Conservation (phyloP, 257 asterid genomes). For the Salvia hispanica region DNA sequence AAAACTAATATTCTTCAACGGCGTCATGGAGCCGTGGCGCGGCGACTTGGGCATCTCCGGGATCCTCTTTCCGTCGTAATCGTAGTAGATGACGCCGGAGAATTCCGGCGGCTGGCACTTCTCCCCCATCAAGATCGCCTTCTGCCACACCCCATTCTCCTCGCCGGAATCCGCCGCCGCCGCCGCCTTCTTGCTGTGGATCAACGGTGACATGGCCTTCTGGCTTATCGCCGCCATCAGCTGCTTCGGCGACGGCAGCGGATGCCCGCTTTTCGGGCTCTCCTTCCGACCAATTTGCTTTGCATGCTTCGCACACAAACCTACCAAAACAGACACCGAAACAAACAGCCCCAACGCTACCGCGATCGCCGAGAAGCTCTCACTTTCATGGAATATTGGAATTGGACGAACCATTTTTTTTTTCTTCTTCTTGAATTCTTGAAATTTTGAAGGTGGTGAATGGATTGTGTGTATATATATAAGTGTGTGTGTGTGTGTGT, state of each 20-base stretch:
- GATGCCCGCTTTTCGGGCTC: slow-evolving; percentile 9
- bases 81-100: slow-evolving; percentile 73
- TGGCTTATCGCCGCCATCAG: slow-evolving; percentile 37
- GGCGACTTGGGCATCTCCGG: slow-evolving; percentile 87
- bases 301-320: slow-evolving; percentile 68
- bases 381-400: slow-evolving; percentile 30
- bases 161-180: slow-evolving; percentile 2
- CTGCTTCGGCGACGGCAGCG: slow-evolving; percentile 42
- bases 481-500: neutral
- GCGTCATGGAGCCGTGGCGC: slow-evolving; percentile 41
- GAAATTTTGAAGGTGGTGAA: slow-evolving; percentile 9
- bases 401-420: slow-evolving; percentile 57
- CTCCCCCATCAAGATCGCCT: slow-evolving; percentile 83
- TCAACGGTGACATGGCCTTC: slow-evolving; percentile 37
- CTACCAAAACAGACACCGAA: slow-evolving; percentile 51
- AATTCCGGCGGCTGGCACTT: slow-evolving; percentile 83
- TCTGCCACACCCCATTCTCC: slow-evolving; percentile 77
- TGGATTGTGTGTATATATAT: slow-evolving; percentile 26
- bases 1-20: slow-evolving; percentile 40
- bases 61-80: slow-evolving; percentile 64
- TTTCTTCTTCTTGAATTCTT: neutral
- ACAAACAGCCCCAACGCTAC: slow-evolving; percentile 62
- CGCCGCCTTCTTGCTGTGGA: slow-evolving; percentile 29
- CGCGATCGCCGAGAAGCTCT: slow-evolving; percentile 41
- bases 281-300: slow-evolving; percentile 30